Evolutionary conservation across 495 filamentous ascomycete species (phyloP).

Genomic region (Talaromyces liani): DNA sequence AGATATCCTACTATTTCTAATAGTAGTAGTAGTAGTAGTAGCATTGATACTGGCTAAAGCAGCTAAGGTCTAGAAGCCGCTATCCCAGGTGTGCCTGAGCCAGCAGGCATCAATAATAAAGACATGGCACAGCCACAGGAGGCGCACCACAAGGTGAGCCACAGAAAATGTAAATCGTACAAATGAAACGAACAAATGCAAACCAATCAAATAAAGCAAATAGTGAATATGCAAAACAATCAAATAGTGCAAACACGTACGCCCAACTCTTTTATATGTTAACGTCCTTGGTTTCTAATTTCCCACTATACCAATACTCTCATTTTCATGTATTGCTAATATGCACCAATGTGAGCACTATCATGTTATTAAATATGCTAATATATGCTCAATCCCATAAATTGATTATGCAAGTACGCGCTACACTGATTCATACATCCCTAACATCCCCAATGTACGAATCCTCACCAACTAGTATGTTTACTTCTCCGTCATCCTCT

Average conservation of each 20-base stretch:
- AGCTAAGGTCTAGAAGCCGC: background rate
- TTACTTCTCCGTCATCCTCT: background rate
- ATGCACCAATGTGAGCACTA: background rate
- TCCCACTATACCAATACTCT: background rate
- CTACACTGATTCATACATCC: background rate
- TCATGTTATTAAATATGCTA: background rate
- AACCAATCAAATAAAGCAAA: background rate
- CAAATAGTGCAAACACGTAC: background rate
- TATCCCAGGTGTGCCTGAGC: background rate
- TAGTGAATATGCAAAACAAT: background rate
- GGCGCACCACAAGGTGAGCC: too few relatives aligned
- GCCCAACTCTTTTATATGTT: background rate
- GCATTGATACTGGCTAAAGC: background rate
- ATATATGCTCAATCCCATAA: background rate
- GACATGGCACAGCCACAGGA: slow-evolving; percentile 11
- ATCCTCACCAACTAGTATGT: background rate
- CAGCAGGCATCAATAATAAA: slow-evolving; percentile 12
- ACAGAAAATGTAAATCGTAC: too few relatives aligned
- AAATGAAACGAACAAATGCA: background rate
- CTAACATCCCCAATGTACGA: background rate
- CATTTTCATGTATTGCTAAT: too few relatives aligned
- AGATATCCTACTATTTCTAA: too few relatives aligned
- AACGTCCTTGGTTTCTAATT: too few relatives aligned
- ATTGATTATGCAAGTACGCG: background rate
- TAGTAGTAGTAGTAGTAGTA: too few relatives aligned